Base-by-base conservation (phyloP, 2,329 filamentous ascomycete genomes). In the Neocatenulostroma microsporum region DNA sequence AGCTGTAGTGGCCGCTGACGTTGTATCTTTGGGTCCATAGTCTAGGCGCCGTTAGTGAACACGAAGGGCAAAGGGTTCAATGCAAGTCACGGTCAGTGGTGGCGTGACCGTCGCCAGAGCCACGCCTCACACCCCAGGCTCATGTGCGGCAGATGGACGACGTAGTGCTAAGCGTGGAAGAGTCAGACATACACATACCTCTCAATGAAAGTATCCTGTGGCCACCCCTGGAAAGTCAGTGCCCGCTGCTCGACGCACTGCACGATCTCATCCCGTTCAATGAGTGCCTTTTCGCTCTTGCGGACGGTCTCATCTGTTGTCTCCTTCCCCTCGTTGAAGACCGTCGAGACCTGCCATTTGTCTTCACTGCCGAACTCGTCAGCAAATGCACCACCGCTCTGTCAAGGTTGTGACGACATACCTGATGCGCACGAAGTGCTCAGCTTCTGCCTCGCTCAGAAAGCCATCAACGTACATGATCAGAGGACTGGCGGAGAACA, bases 21-120 rank as follows among this genome's bases (percentile, higher is more conserved):
- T 69, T 70, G 49, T 80, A 80, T 34, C 70, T 64, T 50, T 79
- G 75, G 1, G 71, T 70, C 70, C 74, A 76, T 44, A 79, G 64
- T 33, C 70, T n/a, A n/a, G n/a, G n/a, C n/a, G n/a, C n/a, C n/a
- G n/a, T n/a, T n/a, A n/a, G n/a, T n/a, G n/a, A n/a, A n/a, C n/a
- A n/a, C n/a, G n/a, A n/a, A n/a, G n/a, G n/a, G n/a, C n/a, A n/a
- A n/a, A n/a, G n/a, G n/a, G n/a, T n/a, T n/a, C n/a, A n/a, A n/a
- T n/a, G n/a, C n/a, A n/a, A n/a, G n/a, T n/a, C n/a, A n/a, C n/a
- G n/a, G n/a, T n/a, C n/a, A n/a, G n/a, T n/a, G n/a, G n/a, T n/a
- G n/a, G n/a, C n/a, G n/a, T n/a, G n/a, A n/a, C n/a, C n/a, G n/a
- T n/a, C n/a, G n/a, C n/a, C n/a, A n/a, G n/a, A n/a, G n/a, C n/a